Percentiles rank a stretch among this genome's conserved stretches.
Conservation (phyloP, 352 stramenopile species). For the Aphanomyces astaci region DNA sequence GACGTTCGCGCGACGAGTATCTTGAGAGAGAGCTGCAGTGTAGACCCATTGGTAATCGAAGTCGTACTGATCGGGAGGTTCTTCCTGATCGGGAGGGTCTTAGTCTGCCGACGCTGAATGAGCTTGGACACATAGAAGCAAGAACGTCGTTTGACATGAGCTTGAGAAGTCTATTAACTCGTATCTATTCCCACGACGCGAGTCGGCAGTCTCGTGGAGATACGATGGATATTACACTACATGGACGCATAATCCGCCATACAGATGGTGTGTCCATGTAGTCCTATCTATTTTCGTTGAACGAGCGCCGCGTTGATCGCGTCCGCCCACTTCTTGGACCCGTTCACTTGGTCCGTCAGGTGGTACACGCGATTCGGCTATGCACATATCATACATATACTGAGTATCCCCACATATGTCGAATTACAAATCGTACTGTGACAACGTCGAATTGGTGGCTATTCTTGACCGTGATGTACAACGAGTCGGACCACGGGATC, state of each 20-base stretch:
- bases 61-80: too few species aligned
- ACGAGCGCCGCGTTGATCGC: slow-evolving; percentile 79
- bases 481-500: slow-evolving; percentile 76
- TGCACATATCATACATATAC: not conserved
- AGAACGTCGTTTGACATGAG: too few species aligned
- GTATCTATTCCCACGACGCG: too few species aligned
- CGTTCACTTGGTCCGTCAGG: slow-evolving; percentile 81
- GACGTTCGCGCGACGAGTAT: not conserved
- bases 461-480: slow-evolving; percentile 83
- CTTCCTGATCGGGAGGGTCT: too few species aligned
- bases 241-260: too few species aligned
- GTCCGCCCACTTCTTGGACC: slow-evolving; percentile 86
- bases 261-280: too few species aligned
- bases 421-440: slow-evolving; percentile 36
- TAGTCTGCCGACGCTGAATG: too few species aligned
- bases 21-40: not conserved
- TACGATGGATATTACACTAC: too few species aligned
- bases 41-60: too few species aligned
- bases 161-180: not conserved
- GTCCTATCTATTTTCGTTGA: slow-evolving; percentile 16
- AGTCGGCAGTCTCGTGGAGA: too few species aligned
- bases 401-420: not conserved
- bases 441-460: slow-evolving; percentile 79
- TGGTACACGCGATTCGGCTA: slow-evolving; percentile 84
- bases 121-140: not conserved